Conservation (phyloP, 192 early-diverging fungal species). For the Paraglomus brasilianum region DNA sequence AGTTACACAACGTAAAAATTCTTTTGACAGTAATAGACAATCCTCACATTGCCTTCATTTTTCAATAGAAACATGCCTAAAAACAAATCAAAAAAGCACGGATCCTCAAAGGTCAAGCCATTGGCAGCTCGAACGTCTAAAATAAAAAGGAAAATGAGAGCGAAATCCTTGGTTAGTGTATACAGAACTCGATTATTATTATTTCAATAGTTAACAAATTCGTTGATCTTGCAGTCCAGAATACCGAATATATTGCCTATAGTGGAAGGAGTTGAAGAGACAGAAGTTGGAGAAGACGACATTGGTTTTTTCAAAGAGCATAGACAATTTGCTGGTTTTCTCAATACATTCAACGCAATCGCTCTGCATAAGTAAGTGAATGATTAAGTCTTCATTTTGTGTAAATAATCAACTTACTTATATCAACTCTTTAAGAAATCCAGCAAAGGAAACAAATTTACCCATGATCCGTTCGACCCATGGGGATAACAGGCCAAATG, state of each 20-base stretch:
- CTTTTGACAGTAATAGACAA: too few relatives aligned
- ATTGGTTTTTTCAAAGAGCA: constrained; percentile 71
- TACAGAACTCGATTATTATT: too few relatives aligned
- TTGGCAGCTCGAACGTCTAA: too few relatives aligned
- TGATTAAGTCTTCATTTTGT: background rate
- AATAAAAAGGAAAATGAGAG: too few relatives aligned
- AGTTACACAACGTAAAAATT: too few relatives aligned
- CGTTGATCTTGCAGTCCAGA: constrained; percentile 32
- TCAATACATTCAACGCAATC: constrained; percentile 61
- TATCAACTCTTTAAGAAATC: constrained; percentile 34
- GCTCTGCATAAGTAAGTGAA: constrained; percentile 58
- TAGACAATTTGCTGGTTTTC: constrained; percentile 57
- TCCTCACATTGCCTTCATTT: too few relatives aligned
- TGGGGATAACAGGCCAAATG: constrained; percentile 47
- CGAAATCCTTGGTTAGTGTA: too few relatives aligned
- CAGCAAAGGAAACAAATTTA: constrained; percentile 46
- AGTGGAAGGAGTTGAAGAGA: constrained; percentile 56
- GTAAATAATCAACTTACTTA: constrained; percentile 6
- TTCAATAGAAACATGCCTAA: too few relatives aligned
- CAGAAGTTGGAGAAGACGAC: constrained; percentile 70
- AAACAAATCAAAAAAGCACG: too few relatives aligned
- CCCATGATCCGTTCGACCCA: constrained; percentile 57
- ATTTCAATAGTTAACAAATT: background rate
- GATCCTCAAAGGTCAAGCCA: too few relatives aligned
- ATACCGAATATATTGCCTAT: constrained; percentile 44